phyloP scores from a whole-genome alignment of 2,329 filamentous ascomycete species.

The Coniochaeta prunicola region DNA sequence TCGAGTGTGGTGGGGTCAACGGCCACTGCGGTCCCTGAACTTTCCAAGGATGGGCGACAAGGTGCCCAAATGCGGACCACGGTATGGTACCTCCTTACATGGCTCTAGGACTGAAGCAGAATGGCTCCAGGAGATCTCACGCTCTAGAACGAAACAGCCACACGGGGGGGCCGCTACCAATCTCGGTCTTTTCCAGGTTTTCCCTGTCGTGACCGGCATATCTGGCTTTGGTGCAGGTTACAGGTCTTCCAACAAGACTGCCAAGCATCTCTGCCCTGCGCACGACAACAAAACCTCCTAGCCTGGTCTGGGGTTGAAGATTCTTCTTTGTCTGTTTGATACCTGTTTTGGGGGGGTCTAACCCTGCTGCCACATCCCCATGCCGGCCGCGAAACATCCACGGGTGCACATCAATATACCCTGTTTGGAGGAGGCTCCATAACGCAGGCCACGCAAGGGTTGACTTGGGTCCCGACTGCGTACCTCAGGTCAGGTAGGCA shows the following conservation, averaged over 20 bases:
- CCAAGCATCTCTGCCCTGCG: neutral
- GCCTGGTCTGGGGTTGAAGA: constrained; percentile 1
- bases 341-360: constrained; percentile 33
- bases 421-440: constrained; percentile 11
- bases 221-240: neutral
- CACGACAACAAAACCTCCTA: constrained; percentile 4
- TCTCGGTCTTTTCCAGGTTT: neutral
- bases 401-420: constrained; percentile 17
- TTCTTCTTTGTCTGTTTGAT: constrained; percentile 31
- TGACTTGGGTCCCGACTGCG: too few species aligned
- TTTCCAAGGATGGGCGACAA: neutral
- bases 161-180: neutral
- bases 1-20: neutral
- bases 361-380: constrained; percentile 29
- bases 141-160: constrained; percentile 3
- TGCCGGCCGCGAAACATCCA: constrained; percentile 30
- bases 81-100: neutral
- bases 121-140: neutral
- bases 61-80: neutral
- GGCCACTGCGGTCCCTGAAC: neutral
- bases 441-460: too few species aligned
- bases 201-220: neutral
- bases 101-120: neutral
- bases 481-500: too few species aligned
- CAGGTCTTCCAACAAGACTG: neutral